Evolutionary conservation across 73 alveolate species (phyloP).

Genomic region (Paramecium pentaurelia): DNA sequence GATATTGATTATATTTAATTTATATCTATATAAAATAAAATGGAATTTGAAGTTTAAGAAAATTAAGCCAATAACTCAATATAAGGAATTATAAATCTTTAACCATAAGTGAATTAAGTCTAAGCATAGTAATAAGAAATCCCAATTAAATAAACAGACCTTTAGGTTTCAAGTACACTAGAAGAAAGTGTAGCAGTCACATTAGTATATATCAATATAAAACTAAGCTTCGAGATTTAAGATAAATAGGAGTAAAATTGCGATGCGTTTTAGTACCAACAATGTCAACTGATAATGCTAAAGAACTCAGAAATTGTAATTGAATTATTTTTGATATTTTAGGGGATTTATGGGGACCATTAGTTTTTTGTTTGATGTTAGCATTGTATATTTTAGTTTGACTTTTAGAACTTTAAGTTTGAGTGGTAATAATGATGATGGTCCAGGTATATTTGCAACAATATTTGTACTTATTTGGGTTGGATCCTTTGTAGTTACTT

Average conservation of each 20-base stretch:
- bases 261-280: constrained; percentile 73
- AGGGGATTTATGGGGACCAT: constrained; percentile 99
- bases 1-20: background rate
- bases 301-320: constrained; percentile 83
- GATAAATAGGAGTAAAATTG: constrained; percentile 85
- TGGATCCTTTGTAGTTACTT: constrained; percentile 87
- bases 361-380: constrained; percentile 69
- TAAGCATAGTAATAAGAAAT: background rate
- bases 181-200: constrained; percentile 50
- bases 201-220: background rate
- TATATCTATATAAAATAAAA: background rate
- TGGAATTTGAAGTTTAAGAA: background rate
- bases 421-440: background rate
- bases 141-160: background rate
- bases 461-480: constrained; percentile 91
- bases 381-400: constrained; percentile 16
- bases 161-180: constrained; percentile 24
- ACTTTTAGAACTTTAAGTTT: background rate
- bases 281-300: constrained; percentile 70
- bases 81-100: background rate
- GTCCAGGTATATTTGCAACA: constrained; percentile 70
- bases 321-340: background rate
- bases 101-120: background rate
- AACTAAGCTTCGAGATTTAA: constrained; percentile 78
- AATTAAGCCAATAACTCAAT: background rate